A percentile compares a stretch with the other conserved stretches of the same genome.
Conservation (phyloP, 2,329 filamentous ascomycete genomes). For the Chaetomiaceae sp. region DNA sequence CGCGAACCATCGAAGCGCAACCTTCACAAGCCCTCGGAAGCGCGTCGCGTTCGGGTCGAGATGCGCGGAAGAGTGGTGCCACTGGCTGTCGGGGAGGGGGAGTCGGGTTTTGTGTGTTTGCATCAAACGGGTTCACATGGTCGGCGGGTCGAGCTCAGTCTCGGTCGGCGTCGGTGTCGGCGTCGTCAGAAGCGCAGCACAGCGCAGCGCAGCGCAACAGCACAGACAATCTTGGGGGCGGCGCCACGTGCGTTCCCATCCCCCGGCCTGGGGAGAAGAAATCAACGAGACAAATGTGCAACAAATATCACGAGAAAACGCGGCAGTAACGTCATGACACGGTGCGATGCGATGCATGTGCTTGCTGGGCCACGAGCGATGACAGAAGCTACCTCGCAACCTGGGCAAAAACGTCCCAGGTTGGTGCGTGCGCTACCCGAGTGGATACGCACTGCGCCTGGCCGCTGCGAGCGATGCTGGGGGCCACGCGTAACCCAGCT, state of each 20-base stretch:
- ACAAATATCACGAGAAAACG: slow-evolving; percentile 14
- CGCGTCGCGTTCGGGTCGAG: background rate
- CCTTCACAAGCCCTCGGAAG: background rate
- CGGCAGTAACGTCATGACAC: slow-evolving; percentile 19
- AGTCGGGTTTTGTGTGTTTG: slow-evolving; percentile 8
- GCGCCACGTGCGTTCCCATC: slow-evolving; percentile 17
- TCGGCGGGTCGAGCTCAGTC: slow-evolving; percentile 15
- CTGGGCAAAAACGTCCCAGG: no score
- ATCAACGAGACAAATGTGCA: background rate
- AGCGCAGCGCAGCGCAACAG: no score
- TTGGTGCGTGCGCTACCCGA: slow-evolving; percentile 23
- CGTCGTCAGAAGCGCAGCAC: no score
- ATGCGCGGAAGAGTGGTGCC: slow-evolving; percentile 3
- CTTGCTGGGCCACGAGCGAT: background rate
- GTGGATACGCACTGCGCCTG: slow-evolving; percentile 17
- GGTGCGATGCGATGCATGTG: slow-evolving; percentile 3
- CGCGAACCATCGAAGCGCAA: slow-evolving; percentile 12
- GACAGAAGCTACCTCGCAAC: no score
- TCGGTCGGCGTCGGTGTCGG: slow-evolving; percentile 14
- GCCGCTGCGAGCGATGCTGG: no score
- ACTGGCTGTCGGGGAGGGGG: slow-evolving; percentile 7
- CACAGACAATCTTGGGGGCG: slow-evolving; percentile 2
- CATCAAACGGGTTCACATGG: slow-evolving; percentile 22
- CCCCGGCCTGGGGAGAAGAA: no score
- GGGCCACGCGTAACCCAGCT: background rate